These are phyloP conservation scores for Hericium erinaceus DNA, from an alignment of 768 basidiomycete species.

Conservation along the genomic window DNA sequence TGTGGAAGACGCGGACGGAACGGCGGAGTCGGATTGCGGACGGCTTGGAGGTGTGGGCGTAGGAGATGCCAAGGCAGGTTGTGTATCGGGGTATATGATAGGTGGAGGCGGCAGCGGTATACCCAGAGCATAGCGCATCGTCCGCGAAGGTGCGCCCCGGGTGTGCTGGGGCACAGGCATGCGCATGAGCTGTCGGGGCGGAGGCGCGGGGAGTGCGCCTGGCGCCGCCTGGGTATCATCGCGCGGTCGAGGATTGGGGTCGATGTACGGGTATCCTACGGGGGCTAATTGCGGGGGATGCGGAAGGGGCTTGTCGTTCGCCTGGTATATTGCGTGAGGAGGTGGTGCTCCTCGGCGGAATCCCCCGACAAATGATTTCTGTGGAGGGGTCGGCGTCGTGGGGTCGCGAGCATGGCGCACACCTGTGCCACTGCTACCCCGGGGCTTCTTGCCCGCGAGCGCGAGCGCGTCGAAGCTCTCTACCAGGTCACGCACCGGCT, in stretches of 20 bases:
- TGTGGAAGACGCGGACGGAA: no score
- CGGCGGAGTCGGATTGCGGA: conserved; percentile 4
- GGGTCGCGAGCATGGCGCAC: not conserved
- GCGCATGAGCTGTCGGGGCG: not conserved
- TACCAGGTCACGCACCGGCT: conserved; percentile 20
- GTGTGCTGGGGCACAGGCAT: conserved; percentile 28
- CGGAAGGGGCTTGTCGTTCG: not conserved
- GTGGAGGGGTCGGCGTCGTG: not conserved
- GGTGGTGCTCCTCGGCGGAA: conserved; percentile 24
- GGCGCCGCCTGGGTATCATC: not conserved
- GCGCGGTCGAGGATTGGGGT: conserved; percentile 15
- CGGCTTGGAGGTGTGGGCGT: conserved; percentile 14
- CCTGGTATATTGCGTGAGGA: not conserved
- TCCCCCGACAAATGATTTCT: conserved; percentile 37
- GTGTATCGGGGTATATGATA: not conserved
- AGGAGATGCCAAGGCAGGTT: conserved; percentile 8
- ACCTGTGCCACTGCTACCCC: not conserved
- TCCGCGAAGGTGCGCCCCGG: conserved; percentile 18
- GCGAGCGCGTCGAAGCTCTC: conserved; percentile 25
- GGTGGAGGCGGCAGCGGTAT: conserved; percentile 1
- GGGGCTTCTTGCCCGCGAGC: conserved; percentile 16
- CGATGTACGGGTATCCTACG: conserved; percentile 18
- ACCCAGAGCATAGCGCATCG: conserved; percentile 28
- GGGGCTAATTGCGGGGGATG: conserved; percentile 12
- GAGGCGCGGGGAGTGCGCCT: not conserved